These are phyloP conservation scores for Teratosphaeriaceae sp. DNA, from an alignment of 2,329 filamentous ascomycete species.

Conservation along the genomic window DNA sequence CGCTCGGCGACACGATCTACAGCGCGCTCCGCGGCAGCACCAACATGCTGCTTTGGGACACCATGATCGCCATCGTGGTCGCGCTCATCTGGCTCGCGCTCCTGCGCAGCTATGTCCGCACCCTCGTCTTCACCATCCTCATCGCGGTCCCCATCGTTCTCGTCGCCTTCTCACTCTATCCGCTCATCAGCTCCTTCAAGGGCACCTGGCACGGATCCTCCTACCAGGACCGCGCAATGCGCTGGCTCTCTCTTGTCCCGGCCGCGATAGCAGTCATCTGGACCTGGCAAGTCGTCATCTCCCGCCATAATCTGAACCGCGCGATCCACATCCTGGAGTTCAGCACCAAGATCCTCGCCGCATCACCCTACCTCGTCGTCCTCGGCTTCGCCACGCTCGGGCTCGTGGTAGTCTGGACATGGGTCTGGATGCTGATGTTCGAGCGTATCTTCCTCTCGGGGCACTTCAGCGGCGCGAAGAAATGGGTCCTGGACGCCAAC, in stretches of 20 bases:
- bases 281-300: slow-evolving; percentile 76
- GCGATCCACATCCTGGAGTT: slow-evolving; percentile 90
- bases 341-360: slow-evolving; percentile 75
- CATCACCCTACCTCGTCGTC: slow-evolving; percentile 73
- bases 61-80: slow-evolving; percentile 79
- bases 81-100: slow-evolving; percentile 87
- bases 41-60: slow-evolving; percentile 84
- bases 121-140: slow-evolving; percentile 73
- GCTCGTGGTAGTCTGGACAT: slow-evolving; percentile 80
- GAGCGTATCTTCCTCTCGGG: slow-evolving; percentile 92
- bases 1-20: slow-evolving; percentile 90
- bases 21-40: slow-evolving; percentile 80
- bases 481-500: slow-evolving; percentile 77
- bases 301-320: slow-evolving; percentile 71
- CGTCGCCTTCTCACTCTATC: slow-evolving; percentile 84
- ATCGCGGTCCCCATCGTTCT: slow-evolving; percentile 80
- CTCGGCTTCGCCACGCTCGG: slow-evolving; percentile 75
- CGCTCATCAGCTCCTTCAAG: slow-evolving; percentile 83
- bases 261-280: slow-evolving; percentile 67
- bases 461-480: slow-evolving; percentile 57
- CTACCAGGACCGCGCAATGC: slow-evolving; percentile 83
- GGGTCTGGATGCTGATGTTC: slow-evolving; percentile 96
- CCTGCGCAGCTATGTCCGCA: slow-evolving; percentile 77
- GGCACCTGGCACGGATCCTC: slow-evolving; percentile 66
- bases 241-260: slow-evolving; percentile 76